Conservation (phyloP, 1,284 basidiomycete genomes). For the Taiwanofungus camphoratus region DNA sequence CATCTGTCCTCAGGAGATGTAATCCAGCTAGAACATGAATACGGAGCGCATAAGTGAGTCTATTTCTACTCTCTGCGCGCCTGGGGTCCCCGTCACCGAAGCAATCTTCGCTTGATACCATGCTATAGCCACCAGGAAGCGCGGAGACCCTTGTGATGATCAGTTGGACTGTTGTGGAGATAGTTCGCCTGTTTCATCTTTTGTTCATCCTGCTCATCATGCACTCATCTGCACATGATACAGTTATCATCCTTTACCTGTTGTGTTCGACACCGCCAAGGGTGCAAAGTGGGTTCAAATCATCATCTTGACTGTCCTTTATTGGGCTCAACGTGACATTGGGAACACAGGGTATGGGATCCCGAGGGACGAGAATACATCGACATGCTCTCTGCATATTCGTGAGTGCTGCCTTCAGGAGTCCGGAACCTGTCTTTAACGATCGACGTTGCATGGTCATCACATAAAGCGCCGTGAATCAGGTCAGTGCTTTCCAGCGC, state of each 20-base stretch:
- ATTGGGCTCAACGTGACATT: conserved; percentile 15
- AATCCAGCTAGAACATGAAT: conserved; percentile 78
- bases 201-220: conserved; percentile 19
- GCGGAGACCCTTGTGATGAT: neutral
- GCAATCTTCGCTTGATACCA: neutral
- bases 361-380: conserved; percentile 92
- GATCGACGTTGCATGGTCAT: conserved; percentile 1
- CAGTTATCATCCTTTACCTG: conserved; percentile 95
- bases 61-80: conserved; percentile 5
- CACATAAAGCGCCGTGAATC: conserved; percentile 72
- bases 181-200: conserved; percentile 20
- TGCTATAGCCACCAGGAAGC: conserved; percentile 10
- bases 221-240: conserved; percentile 33
- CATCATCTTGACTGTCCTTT: conserved; percentile 20
- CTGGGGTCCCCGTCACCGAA: neutral
- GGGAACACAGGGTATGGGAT: conserved; percentile 80
- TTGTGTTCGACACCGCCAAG: conserved; percentile 87
- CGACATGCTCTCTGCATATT: conserved; percentile 97
- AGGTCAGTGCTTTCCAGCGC: conserved; percentile 39
- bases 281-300: conserved; percentile 76
- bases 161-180: conserved; percentile 8
- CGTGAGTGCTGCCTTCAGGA: conserved; percentile 52
- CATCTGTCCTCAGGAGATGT: conserved; percentile 57
- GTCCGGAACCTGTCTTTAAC: no score
- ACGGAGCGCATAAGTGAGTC: conserved; percentile 86